phyloP scores from a whole-genome alignment of 2,329 filamentous ascomycete species.

The Graphilbum fragrans region DNA sequence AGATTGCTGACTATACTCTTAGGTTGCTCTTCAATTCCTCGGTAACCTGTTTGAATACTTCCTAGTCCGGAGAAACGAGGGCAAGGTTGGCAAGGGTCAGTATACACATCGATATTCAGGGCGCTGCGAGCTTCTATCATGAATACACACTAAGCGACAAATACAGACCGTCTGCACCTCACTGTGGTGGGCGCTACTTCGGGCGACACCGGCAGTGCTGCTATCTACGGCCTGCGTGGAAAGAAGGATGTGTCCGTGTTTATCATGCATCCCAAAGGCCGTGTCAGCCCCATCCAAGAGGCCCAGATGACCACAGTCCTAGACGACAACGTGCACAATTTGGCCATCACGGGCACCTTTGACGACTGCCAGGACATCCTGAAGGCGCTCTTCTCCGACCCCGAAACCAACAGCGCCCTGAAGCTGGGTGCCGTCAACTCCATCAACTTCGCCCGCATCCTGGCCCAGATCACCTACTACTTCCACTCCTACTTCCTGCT shows the following conservation, averaged over 20 bases:
- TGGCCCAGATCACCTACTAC: slow-evolving; percentile 96
- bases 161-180: slow-evolving; percentile 58
- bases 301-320: slow-evolving; percentile 93
- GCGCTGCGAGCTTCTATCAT: too few relatives aligned
- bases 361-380: slow-evolving; percentile 97
- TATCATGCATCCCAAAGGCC: slow-evolving; percentile 85
- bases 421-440: slow-evolving; percentile 91
- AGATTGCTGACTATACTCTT: neutral
- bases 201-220: slow-evolving; percentile 84
- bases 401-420: slow-evolving; percentile 67
- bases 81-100: slow-evolving; percentile 46
- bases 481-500: slow-evolving; percentile 89
- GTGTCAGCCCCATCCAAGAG: slow-evolving; percentile 85
- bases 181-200: slow-evolving; percentile 81
- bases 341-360: slow-evolving; percentile 82
- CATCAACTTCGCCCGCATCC: slow-evolving; percentile 91
- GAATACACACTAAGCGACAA: neutral
- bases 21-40: slow-evolving; percentile 68
- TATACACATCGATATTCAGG: neutral
- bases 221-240: slow-evolving; percentile 86
- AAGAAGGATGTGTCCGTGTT: slow-evolving; percentile 97
- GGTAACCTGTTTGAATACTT: slow-evolving; percentile 96
- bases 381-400: slow-evolving; percentile 82
- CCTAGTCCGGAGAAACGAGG: slow-evolving; percentile 58
- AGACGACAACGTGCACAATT: slow-evolving; percentile 85